Evolutionary conservation across 139 green algal species (phyloP).

Genomic region (Parachlorella kessleri): DNA sequence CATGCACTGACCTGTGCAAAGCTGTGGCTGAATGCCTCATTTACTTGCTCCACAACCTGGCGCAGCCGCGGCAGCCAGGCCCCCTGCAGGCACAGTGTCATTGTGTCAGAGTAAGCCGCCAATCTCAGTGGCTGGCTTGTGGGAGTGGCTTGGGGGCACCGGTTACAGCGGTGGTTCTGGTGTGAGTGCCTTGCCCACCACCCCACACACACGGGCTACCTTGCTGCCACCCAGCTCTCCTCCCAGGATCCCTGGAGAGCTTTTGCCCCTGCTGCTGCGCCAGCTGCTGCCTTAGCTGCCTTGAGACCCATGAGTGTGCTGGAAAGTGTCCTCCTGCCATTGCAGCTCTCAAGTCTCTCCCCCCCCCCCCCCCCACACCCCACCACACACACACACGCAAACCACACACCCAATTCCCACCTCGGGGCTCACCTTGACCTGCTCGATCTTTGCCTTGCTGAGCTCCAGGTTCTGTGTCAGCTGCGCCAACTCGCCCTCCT

Average conservation of each 20-base stretch:
- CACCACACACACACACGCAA: background rate
- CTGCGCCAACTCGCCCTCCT: slow-evolving; percentile 12
- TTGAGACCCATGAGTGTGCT: background rate
- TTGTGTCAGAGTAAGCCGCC: too few species aligned
- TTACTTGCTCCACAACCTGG: slow-evolving; percentile 73
- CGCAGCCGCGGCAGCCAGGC: slow-evolving; percentile 85
- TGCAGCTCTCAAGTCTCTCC: too few species aligned
- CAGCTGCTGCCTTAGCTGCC: background rate
- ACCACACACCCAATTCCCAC: background rate
- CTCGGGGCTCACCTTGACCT: slow-evolving; percentile 18
- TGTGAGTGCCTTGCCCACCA: too few species aligned
- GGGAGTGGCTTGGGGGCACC: background rate
- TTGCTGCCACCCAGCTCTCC: too few species aligned
- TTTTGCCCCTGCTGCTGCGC: too few species aligned
- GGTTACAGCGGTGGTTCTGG: too few species aligned
- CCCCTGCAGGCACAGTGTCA: slow-evolving; percentile 45
- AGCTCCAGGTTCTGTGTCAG: slow-evolving; percentile 18
- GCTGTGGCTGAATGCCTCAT: slow-evolving; percentile 73
- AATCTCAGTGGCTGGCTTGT: too few species aligned
- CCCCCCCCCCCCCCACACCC: background rate
- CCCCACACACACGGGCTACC: too few species aligned
- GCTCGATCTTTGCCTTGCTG: slow-evolving; percentile 23
- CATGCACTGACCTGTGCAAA: slow-evolving; percentile 50
- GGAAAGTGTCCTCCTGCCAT: too few species aligned
- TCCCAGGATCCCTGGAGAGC: too few species aligned